phyloP scores from a whole-genome alignment of 495 filamentous ascomycete species.

The Pyrenopolyporus hunteri region DNA sequence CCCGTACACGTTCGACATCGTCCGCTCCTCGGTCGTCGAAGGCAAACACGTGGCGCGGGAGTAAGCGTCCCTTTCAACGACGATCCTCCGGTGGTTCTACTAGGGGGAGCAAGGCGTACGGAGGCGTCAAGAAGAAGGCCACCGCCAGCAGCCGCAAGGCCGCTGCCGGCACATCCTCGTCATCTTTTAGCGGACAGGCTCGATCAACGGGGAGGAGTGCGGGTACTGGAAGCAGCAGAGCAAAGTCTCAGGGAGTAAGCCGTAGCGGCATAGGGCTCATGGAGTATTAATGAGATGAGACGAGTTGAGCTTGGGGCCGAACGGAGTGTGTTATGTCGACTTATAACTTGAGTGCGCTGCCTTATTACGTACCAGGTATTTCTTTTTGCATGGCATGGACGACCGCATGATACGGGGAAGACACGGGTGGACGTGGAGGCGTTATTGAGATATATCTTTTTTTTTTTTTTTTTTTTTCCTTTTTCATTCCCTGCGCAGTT shows the following conservation, averaged over 20 bases:
- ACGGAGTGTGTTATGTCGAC: neutral
- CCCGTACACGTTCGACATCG: slow-evolving; percentile 21
- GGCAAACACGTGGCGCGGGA: slow-evolving; percentile 24
- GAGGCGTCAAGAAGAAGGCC: slow-evolving; percentile 44
- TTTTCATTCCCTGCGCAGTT: too few relatives aligned
- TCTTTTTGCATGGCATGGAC: slow-evolving; percentile 9
- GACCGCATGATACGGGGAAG: slow-evolving; percentile 21
- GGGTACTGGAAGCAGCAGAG: slow-evolving; percentile 14
- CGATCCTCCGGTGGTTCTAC: slow-evolving; percentile 37
- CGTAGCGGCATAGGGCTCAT: slow-evolving; percentile 38
- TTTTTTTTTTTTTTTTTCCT: too few relatives aligned
- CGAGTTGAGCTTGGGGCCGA: neutral
- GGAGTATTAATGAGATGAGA: slow-evolving; percentile 33
- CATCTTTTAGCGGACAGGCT: slow-evolving; percentile 15
- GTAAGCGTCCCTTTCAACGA: slow-evolving; percentile 31
- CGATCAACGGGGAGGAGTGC: slow-evolving; percentile 3
- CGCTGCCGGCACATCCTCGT: slow-evolving; percentile 17
- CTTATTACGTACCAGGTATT: too few relatives aligned
- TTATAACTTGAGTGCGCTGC: slow-evolving; percentile 4
- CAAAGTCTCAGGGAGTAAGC: slow-evolving; percentile 24
- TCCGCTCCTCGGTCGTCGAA: slow-evolving; percentile 15
- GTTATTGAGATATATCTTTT: slow-evolving; percentile 11
- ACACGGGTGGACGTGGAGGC: slow-evolving; percentile 6
- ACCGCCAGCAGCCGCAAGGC: slow-evolving; percentile 19
- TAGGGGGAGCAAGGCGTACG: slow-evolving; percentile 15